Base-by-base conservation (phyloP, 805 yeast genomes). In the Candida vartiovaarae region DNA sequence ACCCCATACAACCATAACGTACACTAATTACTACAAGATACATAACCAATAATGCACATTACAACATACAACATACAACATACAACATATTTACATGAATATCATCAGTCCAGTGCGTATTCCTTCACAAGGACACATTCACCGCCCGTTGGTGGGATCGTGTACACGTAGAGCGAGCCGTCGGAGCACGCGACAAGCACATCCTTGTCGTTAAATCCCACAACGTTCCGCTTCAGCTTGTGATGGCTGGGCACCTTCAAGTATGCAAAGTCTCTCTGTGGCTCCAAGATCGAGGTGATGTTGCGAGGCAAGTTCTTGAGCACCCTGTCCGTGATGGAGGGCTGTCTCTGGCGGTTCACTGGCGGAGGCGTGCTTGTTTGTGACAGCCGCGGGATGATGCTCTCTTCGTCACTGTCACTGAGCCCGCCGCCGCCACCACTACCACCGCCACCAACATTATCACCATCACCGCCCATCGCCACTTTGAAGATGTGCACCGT, bases 401-500 rank as follows among this genome's bases (percentile, higher is more conserved):
- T 34, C 36, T 48, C 53, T 15, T 44, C 50, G 32, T 37, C 54
- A 23, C 33, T 52, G 11, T 41, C 42, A 2, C 47, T 48, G 6
- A 43, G 41, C 5, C 36, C 42, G 8, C 36, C 44, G 11, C 44
- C 43, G 4, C 34, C 38, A 5, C 27, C 38, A 11, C 33, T 34
- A 6, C 25, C 26, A 24, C 29, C 39, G 1, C 36, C 35, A 5
- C 32, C 38, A 3, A 26, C 34, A 8, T 25, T 32, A 3, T 29
- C 41, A 6, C 35, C 39, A 15, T 42, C 41, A 15, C 24, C 32
- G 6, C 33, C 35, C 8, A 32, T 36, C 9, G 26, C 43, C 10
- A 81, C 56, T 39, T 82, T 64, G 62, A 81, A 81, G 33, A 81
- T 70, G 56, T 81, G 88, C 7, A 81, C 74, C 0, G 88, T 81